phyloP scores from a whole-genome alignment of 768 basidiomycete species.

The Pleurotus citrinopileatus region DNA sequence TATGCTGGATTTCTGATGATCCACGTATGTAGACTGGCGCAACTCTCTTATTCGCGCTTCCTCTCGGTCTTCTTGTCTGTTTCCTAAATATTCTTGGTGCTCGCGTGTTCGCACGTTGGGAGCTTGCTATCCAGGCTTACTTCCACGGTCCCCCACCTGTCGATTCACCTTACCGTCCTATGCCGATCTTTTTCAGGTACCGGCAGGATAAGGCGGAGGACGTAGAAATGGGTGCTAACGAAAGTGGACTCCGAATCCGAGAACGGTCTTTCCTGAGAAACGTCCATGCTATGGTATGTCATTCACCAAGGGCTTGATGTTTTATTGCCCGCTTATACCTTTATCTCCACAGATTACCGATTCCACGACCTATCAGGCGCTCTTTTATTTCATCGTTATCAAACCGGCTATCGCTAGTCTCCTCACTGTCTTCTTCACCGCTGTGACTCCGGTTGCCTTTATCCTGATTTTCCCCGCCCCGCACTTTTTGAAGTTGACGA shows the following conservation, averaged over 20 bases:
- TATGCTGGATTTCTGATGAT: neutral
- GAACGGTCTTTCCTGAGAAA: conserved; percentile 79
- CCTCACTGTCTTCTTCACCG: conserved; percentile 50
- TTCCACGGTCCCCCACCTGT: conserved; percentile 69
- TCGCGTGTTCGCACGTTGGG: conserved; percentile 63
- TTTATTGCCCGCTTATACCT: neutral
- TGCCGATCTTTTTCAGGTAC: conserved; percentile 66
- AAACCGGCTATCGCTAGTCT: conserved; percentile 76
- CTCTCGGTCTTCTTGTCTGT: conserved; percentile 71
- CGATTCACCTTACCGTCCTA: conserved; percentile 57
- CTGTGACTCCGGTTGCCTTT: conserved; percentile 54
- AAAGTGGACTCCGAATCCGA: conserved; percentile 29
- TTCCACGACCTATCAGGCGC: conserved; percentile 74
- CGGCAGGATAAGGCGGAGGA: conserved; percentile 36
- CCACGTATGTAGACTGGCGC: conserved; percentile 63
- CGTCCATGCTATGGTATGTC: conserved; percentile 70
- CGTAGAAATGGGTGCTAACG: conserved; percentile 45
- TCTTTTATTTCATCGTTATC: conserved; percentile 86
- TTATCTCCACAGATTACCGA: conserved; percentile 60
- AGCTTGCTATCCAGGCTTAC: conserved; percentile 65
- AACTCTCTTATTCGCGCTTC: conserved; percentile 72
- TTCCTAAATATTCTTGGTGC: conserved; percentile 77
- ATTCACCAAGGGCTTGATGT: neutral
- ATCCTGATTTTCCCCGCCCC: conserved; percentile 66
- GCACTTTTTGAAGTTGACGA: conserved; percentile 56